Base-by-base conservation (phyloP, 768 basidiomycete genomes). In the Pleurotus platypus region DNA sequence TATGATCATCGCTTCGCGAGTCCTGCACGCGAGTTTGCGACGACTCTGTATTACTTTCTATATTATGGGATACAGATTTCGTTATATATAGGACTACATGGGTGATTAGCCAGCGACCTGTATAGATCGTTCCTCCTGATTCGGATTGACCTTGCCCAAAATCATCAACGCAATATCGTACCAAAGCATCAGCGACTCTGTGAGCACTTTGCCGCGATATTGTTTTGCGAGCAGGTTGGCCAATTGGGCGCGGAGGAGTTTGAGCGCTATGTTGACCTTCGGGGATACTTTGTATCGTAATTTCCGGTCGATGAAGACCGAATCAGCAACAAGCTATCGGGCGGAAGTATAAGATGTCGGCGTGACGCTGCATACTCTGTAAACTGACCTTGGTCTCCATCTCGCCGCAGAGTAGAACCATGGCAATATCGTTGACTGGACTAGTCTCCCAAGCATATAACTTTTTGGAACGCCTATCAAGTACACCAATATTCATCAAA, bases 401-500 rank as follows among this genome's bases (percentile, higher is more conserved):
- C 60, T 98, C 96, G 7, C 96, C 96, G 58, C 94, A 98, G 0
- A 98, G 73, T 15, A 98, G 75, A 24, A 92, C 66, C 51, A 98
- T 69, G 3, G 92, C 83, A 24, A 90, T 69, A 62, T 96, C 92
- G 60, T 97, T 91, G 6, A 91, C 83, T 4, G 94, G 91, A 5
- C 92, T 86, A 0, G 89, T 93, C 70, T 98, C 96, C 94, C 94
- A 97, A 15, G 82, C 90, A 70, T 92, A 96, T 24, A 95, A 71
- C 68, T 85, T 93, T 72, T 93, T 97, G 5, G 94, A 95, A 66
- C 94, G 93, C 92, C 94, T 16, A 56, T 1, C 49, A 59, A 59
- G 59, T 55, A 57, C 59, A 58, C 63, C 46, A 61, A 22, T 51
- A 30, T 12, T 2, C 30, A 30, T 49, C 20, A 49, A 11, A 42